Conservation (phyloP, 257 asterid species). For the Ligustrum vulgare region DNA sequence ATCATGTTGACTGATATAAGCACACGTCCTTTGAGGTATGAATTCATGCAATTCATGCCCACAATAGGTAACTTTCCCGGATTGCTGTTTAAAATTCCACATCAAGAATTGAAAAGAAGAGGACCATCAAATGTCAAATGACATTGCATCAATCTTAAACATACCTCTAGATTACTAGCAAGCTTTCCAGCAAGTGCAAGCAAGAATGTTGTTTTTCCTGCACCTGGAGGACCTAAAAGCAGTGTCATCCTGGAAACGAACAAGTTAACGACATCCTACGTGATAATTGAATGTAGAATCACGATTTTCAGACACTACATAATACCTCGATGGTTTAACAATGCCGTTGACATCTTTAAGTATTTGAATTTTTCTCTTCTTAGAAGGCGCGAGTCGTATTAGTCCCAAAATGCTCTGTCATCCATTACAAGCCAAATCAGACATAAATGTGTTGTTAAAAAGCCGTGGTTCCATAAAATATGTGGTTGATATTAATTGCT, state of each 20-base stretch:
- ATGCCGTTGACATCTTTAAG: conserved; percentile 39
- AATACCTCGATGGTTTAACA: conserved; percentile 38
- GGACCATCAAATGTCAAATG: background rate
- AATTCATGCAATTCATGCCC: conserved; percentile 48
- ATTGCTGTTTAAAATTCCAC: conserved; percentile 6
- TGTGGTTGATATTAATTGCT: too few relatives aligned
- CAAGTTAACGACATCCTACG: background rate
- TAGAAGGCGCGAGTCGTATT: conserved; percentile 36
- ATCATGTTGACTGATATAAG: conserved; percentile 48
- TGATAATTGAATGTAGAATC: background rate
- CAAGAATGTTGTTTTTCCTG: conserved; percentile 49
- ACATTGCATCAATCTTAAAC: background rate
- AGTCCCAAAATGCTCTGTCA: conserved; percentile 31
- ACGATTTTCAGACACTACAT: background rate
- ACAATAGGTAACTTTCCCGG: conserved; percentile 46
- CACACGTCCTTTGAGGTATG: conserved; percentile 52
- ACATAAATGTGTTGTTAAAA: too few relatives aligned
- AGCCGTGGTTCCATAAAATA: too few relatives aligned
- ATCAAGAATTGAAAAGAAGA: background rate
- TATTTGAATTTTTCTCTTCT: conserved; percentile 38
- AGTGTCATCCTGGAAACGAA: conserved; percentile 38
- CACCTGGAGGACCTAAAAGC: conserved; percentile 55
- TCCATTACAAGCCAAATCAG: conserved; percentile 17
- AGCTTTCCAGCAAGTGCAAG: conserved; percentile 46
- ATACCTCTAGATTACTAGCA: conserved; percentile 32